These are phyloP conservation scores for Cicer judaicum DNA, from an alignment of 306 rosid species.

Conservation along the genomic window DNA sequence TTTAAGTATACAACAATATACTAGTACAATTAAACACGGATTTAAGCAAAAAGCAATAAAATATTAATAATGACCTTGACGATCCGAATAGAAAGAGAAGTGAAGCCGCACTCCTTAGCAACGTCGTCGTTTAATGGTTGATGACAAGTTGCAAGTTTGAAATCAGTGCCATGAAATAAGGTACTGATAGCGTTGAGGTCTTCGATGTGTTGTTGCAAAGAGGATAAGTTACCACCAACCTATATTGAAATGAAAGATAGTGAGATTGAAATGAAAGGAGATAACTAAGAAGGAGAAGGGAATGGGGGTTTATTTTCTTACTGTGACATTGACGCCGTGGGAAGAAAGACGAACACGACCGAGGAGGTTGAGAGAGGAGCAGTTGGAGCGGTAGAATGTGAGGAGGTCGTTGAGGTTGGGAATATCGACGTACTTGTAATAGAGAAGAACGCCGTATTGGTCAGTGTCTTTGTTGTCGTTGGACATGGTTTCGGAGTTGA, in stretches of 20 bases:
- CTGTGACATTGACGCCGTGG: slow-evolving; percentile 90
- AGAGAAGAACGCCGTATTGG: slow-evolving; percentile 73
- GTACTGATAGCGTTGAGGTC: slow-evolving; percentile 52
- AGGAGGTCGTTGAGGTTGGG: slow-evolving; percentile 63
- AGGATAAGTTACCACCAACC: slow-evolving; percentile 79
- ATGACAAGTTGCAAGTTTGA: slow-evolving; percentile 84
- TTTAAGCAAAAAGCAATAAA: neutral
- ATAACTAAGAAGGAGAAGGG: neutral
- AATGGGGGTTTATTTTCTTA: slow-evolving; percentile 25
- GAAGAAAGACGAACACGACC: slow-evolving; percentile 91
- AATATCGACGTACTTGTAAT: slow-evolving; percentile 68
- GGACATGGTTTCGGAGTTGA: slow-evolving; percentile 48
- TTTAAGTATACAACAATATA: neutral
- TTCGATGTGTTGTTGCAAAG: slow-evolving; percentile 68
- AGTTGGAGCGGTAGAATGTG: slow-evolving; percentile 73
- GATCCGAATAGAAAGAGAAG: slow-evolving; percentile 80
- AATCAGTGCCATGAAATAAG: slow-evolving; percentile 74
- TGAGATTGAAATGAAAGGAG: neutral
- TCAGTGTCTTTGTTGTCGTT: slow-evolving; percentile 36
- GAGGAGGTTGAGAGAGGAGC: slow-evolving; percentile 72
- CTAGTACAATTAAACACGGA: neutral
- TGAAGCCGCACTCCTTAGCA: slow-evolving; percentile 82
- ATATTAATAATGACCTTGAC: slow-evolving; percentile 57
- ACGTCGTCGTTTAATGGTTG: slow-evolving; percentile 62
- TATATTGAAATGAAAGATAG: slow-evolving; percentile 33